Percentiles rank a stretch among this genome's conserved stretches.
Conservation (phyloP, 495 filamentous ascomycete genomes). For the Hyaloscypha finlandica region DNA sequence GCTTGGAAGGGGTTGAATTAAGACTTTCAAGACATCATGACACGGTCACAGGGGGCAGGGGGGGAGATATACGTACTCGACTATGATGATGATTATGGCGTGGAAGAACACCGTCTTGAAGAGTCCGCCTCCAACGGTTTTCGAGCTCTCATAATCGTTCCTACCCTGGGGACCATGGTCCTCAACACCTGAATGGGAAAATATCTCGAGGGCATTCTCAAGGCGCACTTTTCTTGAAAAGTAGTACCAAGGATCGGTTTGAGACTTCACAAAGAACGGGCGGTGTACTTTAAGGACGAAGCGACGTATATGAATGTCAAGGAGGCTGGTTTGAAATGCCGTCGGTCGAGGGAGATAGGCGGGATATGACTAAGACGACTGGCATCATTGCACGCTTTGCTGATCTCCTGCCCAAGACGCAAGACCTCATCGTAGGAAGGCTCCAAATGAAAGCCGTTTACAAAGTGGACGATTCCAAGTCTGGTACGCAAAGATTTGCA, state of each 20-base stretch:
- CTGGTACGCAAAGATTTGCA: slow-evolving; percentile 47
- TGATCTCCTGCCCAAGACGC: slow-evolving; percentile 39
- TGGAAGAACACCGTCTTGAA: slow-evolving; percentile 31
- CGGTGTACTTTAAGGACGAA: slow-evolving; percentile 56
- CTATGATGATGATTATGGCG: background rate
- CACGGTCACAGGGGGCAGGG: too few species aligned
- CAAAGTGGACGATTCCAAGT: slow-evolving; percentile 45
- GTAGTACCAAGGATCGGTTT: slow-evolving; percentile 44
- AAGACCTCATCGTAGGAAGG: slow-evolving; percentile 43
- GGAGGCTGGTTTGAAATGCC: slow-evolving; percentile 34
- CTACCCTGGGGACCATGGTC: background rate
- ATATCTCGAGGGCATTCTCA: slow-evolving; percentile 47
- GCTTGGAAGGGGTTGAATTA: too few species aligned
- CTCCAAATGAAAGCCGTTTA: slow-evolving; percentile 46
- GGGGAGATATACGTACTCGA: background rate
- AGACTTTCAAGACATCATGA: too few species aligned
- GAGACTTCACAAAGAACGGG: slow-evolving; percentile 37
- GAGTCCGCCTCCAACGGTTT: slow-evolving; percentile 23
- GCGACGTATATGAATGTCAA: slow-evolving; percentile 47
- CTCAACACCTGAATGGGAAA: slow-evolving; percentile 31
- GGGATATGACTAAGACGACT: slow-evolving; percentile 1
- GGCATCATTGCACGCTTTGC: slow-evolving; percentile 34
- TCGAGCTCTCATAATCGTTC: slow-evolving; percentile 26
- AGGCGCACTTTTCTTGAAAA: slow-evolving; percentile 48
- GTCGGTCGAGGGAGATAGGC: slow-evolving; percentile 1